phyloP scores from a whole-genome alignment of 2,329 filamentous ascomycete species.

The Alternaria alternata region DNA sequence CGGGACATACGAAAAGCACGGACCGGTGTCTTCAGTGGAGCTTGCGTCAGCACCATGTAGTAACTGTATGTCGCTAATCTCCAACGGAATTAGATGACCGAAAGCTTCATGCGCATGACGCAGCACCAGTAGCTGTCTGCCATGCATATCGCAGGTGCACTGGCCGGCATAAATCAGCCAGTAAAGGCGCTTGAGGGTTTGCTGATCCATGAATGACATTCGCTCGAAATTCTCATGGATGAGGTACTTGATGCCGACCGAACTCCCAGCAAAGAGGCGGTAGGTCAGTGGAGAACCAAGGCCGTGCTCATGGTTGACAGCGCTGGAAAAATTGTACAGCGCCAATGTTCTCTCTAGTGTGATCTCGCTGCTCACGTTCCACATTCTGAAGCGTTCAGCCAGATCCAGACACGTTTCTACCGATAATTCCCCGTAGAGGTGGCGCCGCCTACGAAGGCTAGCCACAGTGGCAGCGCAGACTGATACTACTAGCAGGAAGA shows the following conservation, averaged over 20 bases:
- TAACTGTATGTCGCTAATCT: constrained; percentile 22
- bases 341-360: constrained; percentile 4
- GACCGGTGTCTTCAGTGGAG: not conserved
- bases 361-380: constrained; percentile 18
- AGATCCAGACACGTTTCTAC: constrained; percentile 26
- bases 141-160: constrained; percentile 31
- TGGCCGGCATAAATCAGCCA: constrained; percentile 31
- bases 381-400: constrained; percentile 22
- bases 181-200: constrained; percentile 29
- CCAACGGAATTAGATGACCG: constrained; percentile 20
- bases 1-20: constrained; percentile 21
- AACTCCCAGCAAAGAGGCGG: constrained; percentile 21
- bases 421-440: constrained; percentile 22
- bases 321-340: constrained; percentile 30
- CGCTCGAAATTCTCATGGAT: constrained; percentile 18
- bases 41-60: constrained; percentile 6
- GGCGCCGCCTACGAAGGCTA: constrained; percentile 24
- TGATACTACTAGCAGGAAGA: constrained; percentile 16
- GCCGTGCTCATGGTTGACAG: constrained; percentile 23
- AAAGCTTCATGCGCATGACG: constrained; percentile 26
- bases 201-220: constrained; percentile 22
- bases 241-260: constrained; percentile 24
- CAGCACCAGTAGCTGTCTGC: constrained; percentile 21
- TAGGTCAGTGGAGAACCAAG: constrained; percentile 21
- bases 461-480: constrained; percentile 30